Evolutionary conservation across 805 yeast genomes (phyloP).

Genomic region (Candida krabiensis): DNA sequence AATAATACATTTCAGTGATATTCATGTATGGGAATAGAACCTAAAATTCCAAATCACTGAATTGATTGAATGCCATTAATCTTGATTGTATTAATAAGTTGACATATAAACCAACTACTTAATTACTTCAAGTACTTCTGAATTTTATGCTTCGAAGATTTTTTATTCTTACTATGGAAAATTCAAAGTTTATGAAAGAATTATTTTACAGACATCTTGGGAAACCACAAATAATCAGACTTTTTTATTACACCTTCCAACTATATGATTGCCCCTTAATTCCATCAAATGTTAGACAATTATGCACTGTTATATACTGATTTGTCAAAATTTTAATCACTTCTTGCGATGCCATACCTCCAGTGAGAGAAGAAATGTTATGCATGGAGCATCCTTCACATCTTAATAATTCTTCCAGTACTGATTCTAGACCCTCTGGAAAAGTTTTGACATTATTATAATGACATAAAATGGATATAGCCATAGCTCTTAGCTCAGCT

Average conservation of each 20-base stretch:
- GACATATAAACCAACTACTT: too few species aligned
- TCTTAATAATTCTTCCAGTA: conserved; percentile 42
- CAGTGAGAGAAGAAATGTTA: conserved; percentile 67
- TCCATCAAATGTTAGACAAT: conserved; percentile 74
- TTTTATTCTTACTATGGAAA: too few species aligned
- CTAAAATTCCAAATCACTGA: too few species aligned
- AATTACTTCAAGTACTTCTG: too few species aligned
- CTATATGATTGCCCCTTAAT: conserved; percentile 46
- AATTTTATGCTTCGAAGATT: too few species aligned
- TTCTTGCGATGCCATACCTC: conserved; percentile 88
- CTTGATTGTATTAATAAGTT: too few species aligned
- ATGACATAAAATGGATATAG: conserved; percentile 28
- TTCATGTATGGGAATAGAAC: too few species aligned
- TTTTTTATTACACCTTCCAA: conserved; percentile 23
- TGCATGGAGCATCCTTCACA: conserved; percentile 47
- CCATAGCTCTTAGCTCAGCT: conserved; percentile 21
- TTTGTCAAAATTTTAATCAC: conserved; percentile 69
- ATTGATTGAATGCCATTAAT: too few species aligned
- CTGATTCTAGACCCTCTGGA: conserved; percentile 39
- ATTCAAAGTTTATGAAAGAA: too few species aligned
- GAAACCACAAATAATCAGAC: too few species aligned
- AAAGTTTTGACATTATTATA: conserved; percentile 20
- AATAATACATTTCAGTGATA: conserved; percentile 39
- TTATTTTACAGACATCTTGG: too few species aligned
- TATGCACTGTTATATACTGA: conserved; percentile 79